These are phyloP conservation scores for Verticillium zaregamsianum DNA, from an alignment of 2,329 filamentous ascomycete species.

Conservation along the genomic window DNA sequence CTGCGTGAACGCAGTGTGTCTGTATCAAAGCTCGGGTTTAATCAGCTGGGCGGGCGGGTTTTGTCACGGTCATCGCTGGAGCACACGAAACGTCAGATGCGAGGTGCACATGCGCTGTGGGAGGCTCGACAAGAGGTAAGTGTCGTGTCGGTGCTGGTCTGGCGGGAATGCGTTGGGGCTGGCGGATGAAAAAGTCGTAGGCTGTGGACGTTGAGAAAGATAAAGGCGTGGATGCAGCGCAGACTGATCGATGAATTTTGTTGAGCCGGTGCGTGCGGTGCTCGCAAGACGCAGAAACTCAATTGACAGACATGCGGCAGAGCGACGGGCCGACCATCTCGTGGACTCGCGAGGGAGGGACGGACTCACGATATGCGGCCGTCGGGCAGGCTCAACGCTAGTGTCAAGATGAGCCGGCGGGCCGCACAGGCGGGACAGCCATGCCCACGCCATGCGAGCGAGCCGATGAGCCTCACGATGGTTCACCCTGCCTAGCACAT, in stretches of 20 bases:
- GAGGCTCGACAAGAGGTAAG: slow-evolving; percentile 35
- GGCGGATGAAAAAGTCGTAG: slow-evolving; percentile 1
- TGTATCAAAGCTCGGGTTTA: slow-evolving; percentile 30
- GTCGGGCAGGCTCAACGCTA: not conserved
- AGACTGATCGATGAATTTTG: no score
- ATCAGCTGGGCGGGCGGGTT: no score
- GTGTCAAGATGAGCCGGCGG: not conserved
- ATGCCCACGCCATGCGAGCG: not conserved
- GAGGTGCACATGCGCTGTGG: slow-evolving; percentile 12
- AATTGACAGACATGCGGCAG: not conserved
- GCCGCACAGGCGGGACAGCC: not conserved
- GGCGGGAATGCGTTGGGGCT: slow-evolving; percentile 10
- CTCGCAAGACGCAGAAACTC: not conserved
- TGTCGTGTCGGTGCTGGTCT: slow-evolving; percentile 33
- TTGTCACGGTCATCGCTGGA: no score
- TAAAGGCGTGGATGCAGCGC: no score
- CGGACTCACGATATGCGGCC: not conserved
- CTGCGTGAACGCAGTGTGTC: slow-evolving; percentile 29
- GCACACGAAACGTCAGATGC: no score
- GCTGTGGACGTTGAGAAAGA: not conserved
- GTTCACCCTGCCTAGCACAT: not conserved
- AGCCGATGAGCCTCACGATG: not conserved
- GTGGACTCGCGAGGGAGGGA: not conserved
- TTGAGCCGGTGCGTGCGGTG: not conserved
- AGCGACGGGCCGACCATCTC: not conserved